Base-by-base conservation (phyloP, 768 basidiomycete genomes). In the Gautieria morchelliformis region DNA sequence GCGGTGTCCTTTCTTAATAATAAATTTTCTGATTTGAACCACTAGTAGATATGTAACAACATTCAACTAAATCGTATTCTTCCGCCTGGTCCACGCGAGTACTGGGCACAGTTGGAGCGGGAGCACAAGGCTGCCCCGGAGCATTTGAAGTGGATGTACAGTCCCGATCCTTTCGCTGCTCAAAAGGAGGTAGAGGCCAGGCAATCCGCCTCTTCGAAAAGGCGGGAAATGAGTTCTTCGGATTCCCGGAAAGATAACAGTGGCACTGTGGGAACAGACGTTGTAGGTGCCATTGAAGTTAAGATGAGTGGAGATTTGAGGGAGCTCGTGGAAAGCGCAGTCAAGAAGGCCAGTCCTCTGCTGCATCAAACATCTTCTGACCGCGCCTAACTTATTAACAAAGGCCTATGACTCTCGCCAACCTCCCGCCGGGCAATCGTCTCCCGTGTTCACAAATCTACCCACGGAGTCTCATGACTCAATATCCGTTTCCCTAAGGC, bases 81-180 rank as follows among this genome's bases (percentile, higher is more conserved):
- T 14, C 94, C 94, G 15, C 83, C 88, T 2, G 84, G 85, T 8
- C 89, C 92, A 37, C 78, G 89, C 46, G 87, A 92, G 19, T 96
- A 94, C 68, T 96, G 93, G 93, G 79, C 80, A 52, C 76, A 82
- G 62, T 72, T 96, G 1, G 82, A 81, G 8, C 70, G 69, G 2
- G 85, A 91, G 64, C 89, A 91, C 62, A 85, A 84, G 62, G 68
- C 68, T 17, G 75, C 77, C 3, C 82, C 84, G 1, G 77, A 82
- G 3, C 87, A 92, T 67, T 77, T 81, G 66, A 78, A 77, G 52
- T 94, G 92, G 92, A 87, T 90, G 81, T 95, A 88, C 63, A 78
- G 82, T n/a, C 73, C 83, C 6, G 91, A 95, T 73, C 93, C 92
- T 2, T 95, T 93, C 64, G 77, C 79, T 17, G 89, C 89, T 6